A percentile compares a stretch with the other conserved stretches of the same genome.
Conservation (phyloP, 164 flowering plant genomes). For the Sextonia rubra region DNA sequence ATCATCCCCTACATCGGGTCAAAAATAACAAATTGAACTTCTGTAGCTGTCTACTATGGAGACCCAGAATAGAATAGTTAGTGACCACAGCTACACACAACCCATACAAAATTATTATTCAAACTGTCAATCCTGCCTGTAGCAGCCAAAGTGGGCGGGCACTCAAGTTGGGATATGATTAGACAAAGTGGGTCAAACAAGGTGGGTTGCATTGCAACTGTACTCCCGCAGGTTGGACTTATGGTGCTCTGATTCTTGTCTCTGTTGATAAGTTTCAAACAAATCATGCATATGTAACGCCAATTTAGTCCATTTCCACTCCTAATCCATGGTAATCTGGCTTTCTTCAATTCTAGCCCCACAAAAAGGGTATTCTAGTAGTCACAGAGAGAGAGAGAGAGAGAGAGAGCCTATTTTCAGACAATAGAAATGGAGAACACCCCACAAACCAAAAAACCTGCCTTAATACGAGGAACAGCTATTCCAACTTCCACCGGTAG, state of each 20-base stretch:
- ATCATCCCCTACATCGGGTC: no score
- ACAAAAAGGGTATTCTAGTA: not conserved
- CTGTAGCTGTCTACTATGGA: no score
- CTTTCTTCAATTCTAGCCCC: not conserved
- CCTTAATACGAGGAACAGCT: conserved; percentile 4
- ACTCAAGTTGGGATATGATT: no score
- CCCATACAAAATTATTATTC: no score
- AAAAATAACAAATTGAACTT: no score
- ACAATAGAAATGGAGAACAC: not conserved
- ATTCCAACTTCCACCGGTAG: not conserved
- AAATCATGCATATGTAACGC: not conserved
- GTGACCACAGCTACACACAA: no score
- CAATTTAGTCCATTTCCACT: not conserved
- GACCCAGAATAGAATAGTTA: no score
- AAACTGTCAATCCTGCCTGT: no score
- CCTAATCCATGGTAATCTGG: not conserved
- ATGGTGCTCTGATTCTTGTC: not conserved
- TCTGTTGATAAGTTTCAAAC: not conserved
- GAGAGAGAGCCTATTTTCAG: not conserved
- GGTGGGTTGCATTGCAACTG: no score
- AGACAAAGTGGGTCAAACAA: no score
- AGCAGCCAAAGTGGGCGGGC: no score
- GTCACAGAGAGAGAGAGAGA: not conserved
- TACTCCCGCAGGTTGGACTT: no score
- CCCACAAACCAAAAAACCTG: conserved; percentile 2